These are phyloP conservation scores for Physcomitrellopsis africana DNA, from an alignment of 225 moss, liverwort and hornwort species.

Conservation along the genomic window DNA sequence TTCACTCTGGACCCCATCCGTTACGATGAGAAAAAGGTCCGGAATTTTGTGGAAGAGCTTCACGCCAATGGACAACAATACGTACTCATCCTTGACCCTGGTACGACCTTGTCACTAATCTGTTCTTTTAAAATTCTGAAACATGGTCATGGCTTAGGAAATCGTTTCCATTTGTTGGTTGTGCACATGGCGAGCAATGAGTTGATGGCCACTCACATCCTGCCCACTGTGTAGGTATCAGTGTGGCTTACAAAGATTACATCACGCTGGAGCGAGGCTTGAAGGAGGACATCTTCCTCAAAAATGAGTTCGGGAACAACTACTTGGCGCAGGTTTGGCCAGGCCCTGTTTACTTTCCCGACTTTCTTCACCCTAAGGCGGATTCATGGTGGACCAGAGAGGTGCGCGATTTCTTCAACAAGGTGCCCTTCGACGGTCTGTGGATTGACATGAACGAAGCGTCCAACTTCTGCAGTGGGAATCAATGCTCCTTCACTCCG, in stretches of 20 bases:
- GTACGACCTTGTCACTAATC: constrained; percentile 29
- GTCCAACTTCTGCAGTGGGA: constrained; percentile 86
- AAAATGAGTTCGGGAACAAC: constrained; percentile 57
- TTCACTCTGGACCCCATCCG: constrained; percentile 81
- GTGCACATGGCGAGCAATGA: background rate
- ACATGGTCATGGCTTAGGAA: background rate
- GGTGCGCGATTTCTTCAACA: constrained; percentile 56
- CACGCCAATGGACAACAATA: constrained; percentile 75
- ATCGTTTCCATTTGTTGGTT: background rate
- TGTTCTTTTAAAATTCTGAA: background rate
- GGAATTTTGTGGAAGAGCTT: constrained; percentile 65
- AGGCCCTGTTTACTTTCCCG: constrained; percentile 83
- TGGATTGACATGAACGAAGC: constrained; percentile 99
- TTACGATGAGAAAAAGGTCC: constrained; percentile 52
- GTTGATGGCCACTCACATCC: no score
- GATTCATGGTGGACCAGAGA: constrained; percentile 79
- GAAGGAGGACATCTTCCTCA: constrained; percentile 70
- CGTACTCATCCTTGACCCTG: constrained; percentile 84
- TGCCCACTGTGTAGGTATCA: constrained; percentile 52
- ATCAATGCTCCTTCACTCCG: constrained; percentile 44
- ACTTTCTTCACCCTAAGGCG: constrained; percentile 76
- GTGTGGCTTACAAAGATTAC: constrained; percentile 55
- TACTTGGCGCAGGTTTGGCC: constrained; percentile 96
- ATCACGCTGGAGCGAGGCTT: constrained; percentile 62
- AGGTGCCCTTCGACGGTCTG: constrained; percentile 74